Evolutionary conservation across 2,329 filamentous ascomycete genomes (phyloP).

Genomic region (Paracoccidioides brasiliensis): DNA sequence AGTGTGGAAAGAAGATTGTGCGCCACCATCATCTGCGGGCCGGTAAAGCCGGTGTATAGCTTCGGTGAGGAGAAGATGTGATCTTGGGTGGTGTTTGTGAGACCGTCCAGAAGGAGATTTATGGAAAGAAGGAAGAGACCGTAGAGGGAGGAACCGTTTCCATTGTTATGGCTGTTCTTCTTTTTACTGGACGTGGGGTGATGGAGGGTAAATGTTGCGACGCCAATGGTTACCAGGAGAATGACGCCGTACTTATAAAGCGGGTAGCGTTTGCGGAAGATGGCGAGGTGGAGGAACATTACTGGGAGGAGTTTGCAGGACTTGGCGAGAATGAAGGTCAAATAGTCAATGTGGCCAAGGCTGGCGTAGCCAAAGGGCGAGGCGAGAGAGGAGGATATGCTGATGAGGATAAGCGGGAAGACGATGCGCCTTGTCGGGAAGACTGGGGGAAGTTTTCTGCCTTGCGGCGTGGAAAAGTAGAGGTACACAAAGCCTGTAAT

Average conservation of each 20-base stretch:
- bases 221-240: constrained; percentile 75
- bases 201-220: constrained; percentile 90
- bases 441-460: constrained; percentile 38
- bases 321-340: constrained; percentile 94
- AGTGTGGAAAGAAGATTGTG: constrained; percentile 79
- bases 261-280: constrained; percentile 81
- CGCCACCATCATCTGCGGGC: constrained; percentile 99
- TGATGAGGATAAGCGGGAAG: constrained; percentile 67
- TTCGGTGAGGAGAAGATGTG: constrained; percentile 61
- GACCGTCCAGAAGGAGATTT: constrained; percentile 87
- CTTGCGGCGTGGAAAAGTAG: constrained; percentile 46
- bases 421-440: constrained; percentile 68
- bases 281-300: constrained; percentile 87
- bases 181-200: constrained; percentile 49
- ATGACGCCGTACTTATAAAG: constrained; percentile 96
- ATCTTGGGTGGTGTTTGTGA: constrained; percentile 95
- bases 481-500: constrained; percentile 74
- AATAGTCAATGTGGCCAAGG: constrained; percentile 89
- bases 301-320: constrained; percentile 98
- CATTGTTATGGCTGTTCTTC: constrained; percentile 34
- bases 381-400: constrained; percentile 74
- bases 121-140: constrained; percentile 72
- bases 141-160: constrained; percentile 51
- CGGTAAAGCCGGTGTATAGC: constrained; percentile 63
- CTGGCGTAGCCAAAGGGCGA: constrained; percentile 93